Evolutionary conservation across 1,284 basidiomycete genomes (phyloP).

Genomic region (Cryptococcus sp.): DNA sequence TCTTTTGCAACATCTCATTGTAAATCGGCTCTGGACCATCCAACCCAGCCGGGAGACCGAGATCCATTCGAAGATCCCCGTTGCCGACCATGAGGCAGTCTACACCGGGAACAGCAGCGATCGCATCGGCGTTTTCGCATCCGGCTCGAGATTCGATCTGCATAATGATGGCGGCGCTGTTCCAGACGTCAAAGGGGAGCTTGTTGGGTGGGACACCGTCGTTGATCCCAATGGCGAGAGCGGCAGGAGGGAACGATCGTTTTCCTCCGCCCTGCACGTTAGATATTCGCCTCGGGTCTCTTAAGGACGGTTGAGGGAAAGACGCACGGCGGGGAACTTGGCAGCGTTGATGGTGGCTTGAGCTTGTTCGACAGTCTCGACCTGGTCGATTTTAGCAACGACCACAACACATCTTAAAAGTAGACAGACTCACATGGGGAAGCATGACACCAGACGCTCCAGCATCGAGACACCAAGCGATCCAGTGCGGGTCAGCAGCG

Average conservation of each 20-base stretch:
- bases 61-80: constrained; percentile 14
- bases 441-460: constrained; percentile 25
- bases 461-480: constrained; percentile 24
- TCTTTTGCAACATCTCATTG: constrained; percentile 8
- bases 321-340: constrained; percentile 16
- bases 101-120: constrained; percentile 22
- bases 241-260: constrained; percentile 14
- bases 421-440: constrained; percentile 18
- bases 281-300: background rate
- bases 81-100: constrained; percentile 17
- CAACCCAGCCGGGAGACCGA: constrained; percentile 10
- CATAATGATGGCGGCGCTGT: constrained; percentile 20
- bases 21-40: constrained; percentile 15
- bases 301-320: constrained; percentile 2
- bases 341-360: constrained; percentile 12
- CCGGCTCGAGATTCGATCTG: constrained; percentile 22
- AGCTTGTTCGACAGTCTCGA: constrained; percentile 22
- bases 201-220: constrained; percentile 13
- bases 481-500: constrained; percentile 17
- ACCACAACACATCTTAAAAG: too few species aligned
- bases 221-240: constrained; percentile 12
- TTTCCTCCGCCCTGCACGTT: constrained; percentile 5
- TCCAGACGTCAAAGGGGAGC: constrained; percentile 15
- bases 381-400: constrained; percentile 12
- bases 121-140: constrained; percentile 19